Conservation (phyloP, 2,329 filamentous ascomycete species). For the Paraphoma chrysanthemicola region DNA sequence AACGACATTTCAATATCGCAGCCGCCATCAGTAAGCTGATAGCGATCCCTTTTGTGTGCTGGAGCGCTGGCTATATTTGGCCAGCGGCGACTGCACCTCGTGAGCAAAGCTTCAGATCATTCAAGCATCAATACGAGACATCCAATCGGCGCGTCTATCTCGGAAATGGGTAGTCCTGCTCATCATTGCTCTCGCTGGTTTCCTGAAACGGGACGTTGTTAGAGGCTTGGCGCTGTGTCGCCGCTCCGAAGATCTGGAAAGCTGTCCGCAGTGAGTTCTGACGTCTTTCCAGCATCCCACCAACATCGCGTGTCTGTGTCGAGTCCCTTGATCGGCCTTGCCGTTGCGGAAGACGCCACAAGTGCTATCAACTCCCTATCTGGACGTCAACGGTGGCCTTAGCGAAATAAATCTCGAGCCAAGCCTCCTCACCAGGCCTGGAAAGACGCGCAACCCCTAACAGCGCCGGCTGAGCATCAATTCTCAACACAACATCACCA, state of each 20-base stretch:
- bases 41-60: background rate
- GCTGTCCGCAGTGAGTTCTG: constrained; percentile 20
- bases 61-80: background rate
- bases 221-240: constrained; percentile 30
- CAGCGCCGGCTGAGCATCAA: constrained; percentile 11
- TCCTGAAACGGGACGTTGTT: constrained; percentile 35
- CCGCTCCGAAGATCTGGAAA: constrained; percentile 19
- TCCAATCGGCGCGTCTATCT: constrained; percentile 1
- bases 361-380: constrained; percentile 27
- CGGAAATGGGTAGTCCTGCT: constrained; percentile 21
- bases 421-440: constrained; percentile 29
- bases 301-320: constrained; percentile 19
- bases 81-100: background rate
- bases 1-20: background rate
- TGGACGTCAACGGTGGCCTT: constrained; percentile 42
- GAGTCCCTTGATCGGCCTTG: constrained; percentile 31
- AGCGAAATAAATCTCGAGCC: constrained; percentile 41
- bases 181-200: constrained; percentile 25
- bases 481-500: constrained; percentile 6
- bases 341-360: constrained; percentile 31
- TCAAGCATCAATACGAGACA: background rate
- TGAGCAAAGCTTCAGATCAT: background rate
- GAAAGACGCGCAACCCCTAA: constrained; percentile 29
- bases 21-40: constrained; percentile 2
- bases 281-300: constrained; percentile 14